Conservation (phyloP, 1,139 yeast genomes). For the Magnusiomyces ingens region DNA sequence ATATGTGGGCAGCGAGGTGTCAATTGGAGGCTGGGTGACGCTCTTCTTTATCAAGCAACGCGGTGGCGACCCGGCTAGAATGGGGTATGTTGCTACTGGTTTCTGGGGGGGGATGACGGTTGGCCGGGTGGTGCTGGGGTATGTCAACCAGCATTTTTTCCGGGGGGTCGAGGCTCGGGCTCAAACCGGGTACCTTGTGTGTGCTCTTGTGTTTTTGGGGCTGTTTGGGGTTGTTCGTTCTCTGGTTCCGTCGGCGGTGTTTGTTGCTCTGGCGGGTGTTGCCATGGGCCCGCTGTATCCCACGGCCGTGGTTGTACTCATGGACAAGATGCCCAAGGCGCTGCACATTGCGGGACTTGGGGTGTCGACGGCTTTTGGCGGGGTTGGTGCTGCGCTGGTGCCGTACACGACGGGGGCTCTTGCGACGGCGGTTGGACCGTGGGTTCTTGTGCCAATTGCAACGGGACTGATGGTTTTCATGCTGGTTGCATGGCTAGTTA, state of each 20-base stretch:
- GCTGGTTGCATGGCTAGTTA: conserved; percentile 25
- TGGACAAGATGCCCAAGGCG: conserved; percentile 54
- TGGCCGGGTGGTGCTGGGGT: conserved; percentile 47
- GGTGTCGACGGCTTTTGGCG: conserved; percentile 70
- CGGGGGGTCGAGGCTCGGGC: conserved; percentile 24
- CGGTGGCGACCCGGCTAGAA: conserved; percentile 38
- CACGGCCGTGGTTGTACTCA: conserved; percentile 59
- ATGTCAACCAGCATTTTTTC: conserved; percentile 25
- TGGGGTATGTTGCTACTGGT: conserved; percentile 64
- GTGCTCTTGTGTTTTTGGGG: conserved; percentile 22
- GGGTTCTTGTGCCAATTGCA: conserved; percentile 28
- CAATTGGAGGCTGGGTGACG: conserved; percentile 67
- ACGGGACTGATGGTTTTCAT: conserved; percentile 24
- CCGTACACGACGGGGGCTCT: conserved; percentile 31
- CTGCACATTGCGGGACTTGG: conserved; percentile 68
- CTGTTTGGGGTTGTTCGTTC: conserved; percentile 29
- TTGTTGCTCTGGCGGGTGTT: conserved; percentile 53
- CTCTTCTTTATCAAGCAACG: conserved; percentile 55
- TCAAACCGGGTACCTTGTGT: conserved; percentile 19
- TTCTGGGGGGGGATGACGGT: conserved; percentile 66
- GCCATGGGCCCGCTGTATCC: conserved; percentile 80
- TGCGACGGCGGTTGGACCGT: conserved; percentile 27
- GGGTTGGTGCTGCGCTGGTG: conserved; percentile 62
- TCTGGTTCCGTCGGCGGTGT: conserved; percentile 27
- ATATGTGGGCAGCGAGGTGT: conserved; percentile 65